Evolutionary conservation across 2,329 filamentous ascomycete genomes (phyloP).

Genomic region (Pseudogymnoascus sp.): DNA sequence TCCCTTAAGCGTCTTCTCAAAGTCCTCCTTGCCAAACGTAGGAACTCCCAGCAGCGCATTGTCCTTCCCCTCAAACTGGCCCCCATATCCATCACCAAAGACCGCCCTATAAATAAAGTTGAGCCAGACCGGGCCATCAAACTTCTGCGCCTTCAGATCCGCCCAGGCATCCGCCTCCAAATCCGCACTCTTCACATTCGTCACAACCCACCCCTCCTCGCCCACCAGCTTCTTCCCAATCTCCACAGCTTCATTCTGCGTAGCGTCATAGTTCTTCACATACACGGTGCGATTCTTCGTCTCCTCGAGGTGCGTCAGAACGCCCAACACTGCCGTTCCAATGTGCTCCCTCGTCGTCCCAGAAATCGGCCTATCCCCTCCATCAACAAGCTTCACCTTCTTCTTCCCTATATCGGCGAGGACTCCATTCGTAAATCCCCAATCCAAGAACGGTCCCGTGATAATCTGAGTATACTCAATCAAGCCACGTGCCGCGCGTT

Average conservation of each 20-base stretch:
- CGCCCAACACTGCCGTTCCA: slow-evolving; percentile 41
- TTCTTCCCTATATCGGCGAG: slow-evolving; percentile 38
- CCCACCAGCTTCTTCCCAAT: slow-evolving; percentile 30
- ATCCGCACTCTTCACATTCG: slow-evolving; percentile 14
- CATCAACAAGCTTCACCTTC: slow-evolving; percentile 40
- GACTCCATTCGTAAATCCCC: slow-evolving; percentile 38
- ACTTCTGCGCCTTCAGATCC: slow-evolving; percentile 21
- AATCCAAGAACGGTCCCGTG: slow-evolving; percentile 53
- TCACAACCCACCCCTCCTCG: slow-evolving; percentile 23
- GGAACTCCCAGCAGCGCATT: slow-evolving; percentile 38
- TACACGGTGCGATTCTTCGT: slow-evolving; percentile 46
- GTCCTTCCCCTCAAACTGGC: slow-evolving; percentile 32
- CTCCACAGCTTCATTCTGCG: slow-evolving; percentile 36
- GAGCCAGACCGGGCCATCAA: slow-evolving; percentile 27
- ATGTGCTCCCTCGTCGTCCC: slow-evolving; percentile 41
- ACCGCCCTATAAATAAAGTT: slow-evolving; percentile 30
- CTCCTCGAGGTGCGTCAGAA: slow-evolving; percentile 42
- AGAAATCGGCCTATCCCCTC: slow-evolving; percentile 42
- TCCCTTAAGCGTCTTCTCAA: slow-evolving; percentile 29
- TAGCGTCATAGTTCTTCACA: slow-evolving; percentile 37
- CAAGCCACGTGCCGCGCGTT: slow-evolving; percentile 33
- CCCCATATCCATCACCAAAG: slow-evolving; percentile 29
- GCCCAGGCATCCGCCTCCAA: slow-evolving; percentile 19
- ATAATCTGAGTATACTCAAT: slow-evolving; percentile 50
- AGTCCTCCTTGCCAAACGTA: slow-evolving; percentile 33